Conservation (phyloP, 1,284 basidiomycete genomes). For the Irpex lacteus region DNA sequence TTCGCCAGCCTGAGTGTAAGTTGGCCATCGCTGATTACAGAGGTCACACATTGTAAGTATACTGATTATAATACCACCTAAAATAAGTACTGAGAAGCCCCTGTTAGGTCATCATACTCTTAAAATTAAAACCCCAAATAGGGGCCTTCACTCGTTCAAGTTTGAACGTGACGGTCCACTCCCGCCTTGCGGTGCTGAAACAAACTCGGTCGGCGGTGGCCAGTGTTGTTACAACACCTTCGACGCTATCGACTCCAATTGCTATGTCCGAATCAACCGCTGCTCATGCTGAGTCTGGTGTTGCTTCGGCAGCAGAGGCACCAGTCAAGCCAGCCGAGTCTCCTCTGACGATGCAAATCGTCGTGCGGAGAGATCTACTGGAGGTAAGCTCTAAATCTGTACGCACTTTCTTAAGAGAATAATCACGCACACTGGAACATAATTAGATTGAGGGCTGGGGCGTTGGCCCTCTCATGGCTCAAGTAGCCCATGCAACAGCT, state of each 20-base stretch:
- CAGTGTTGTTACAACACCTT: background rate
- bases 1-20: too few species aligned
- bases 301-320: background rate
- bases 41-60: background rate
- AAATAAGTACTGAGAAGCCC: background rate
- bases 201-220: background rate
- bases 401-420: background rate
- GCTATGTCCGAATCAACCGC: background rate
- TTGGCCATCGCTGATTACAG: too few species aligned
- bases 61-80: background rate
- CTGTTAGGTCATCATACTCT: background rate
- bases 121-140: background rate
- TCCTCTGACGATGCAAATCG: slow-evolving; percentile 43
- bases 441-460: slow-evolving; percentile 44
- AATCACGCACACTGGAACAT: background rate
- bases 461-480: slow-evolving; percentile 54
- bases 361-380: slow-evolving; percentile 42
- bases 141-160: background rate
- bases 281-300: background rate
- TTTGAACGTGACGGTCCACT: background rate
- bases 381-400: slow-evolving; percentile 28
- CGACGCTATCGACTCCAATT: background rate
- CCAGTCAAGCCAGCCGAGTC: background rate
- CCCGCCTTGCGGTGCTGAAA: background rate
- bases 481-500: slow-evolving; percentile 50